Evolutionary conservation across 352 stramenopile genomes (phyloP).

Genomic region (Phytophthora constricta): DNA sequence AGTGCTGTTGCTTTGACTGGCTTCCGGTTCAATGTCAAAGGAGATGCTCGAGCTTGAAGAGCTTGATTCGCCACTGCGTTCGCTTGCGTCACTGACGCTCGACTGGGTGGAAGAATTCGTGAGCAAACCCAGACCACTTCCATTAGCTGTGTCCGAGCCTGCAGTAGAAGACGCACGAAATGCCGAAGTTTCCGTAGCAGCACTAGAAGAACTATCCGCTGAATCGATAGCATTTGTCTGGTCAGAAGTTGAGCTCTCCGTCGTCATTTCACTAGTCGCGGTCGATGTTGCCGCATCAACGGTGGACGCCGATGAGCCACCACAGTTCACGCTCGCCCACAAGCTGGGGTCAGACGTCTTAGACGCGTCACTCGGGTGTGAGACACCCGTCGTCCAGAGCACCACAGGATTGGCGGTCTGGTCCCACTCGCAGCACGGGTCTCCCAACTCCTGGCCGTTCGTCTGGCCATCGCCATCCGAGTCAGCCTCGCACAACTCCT

Average conservation of each 20-base stretch:
- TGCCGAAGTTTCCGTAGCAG: no score
- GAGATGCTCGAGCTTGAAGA: background rate
- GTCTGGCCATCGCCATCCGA: slow-evolving; percentile 76
- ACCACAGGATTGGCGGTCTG: slow-evolving; percentile 18
- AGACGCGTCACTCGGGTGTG: slow-evolving; percentile 26
- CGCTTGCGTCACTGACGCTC: background rate
- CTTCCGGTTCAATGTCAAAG: background rate
- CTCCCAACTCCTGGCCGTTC: slow-evolving; percentile 81
- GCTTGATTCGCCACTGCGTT: background rate
- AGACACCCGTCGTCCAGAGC: slow-evolving; percentile 29
- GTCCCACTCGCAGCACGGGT: slow-evolving; percentile 63
- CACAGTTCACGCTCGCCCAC: slow-evolving; percentile 24
- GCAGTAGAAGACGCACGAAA: no score
- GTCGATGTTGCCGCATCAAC: background rate
- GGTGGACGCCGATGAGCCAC: background rate
- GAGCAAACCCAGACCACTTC: no score
- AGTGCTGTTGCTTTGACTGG: background rate
- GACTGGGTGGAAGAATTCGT: background rate
- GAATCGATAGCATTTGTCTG: background rate
- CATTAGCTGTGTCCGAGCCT: no score
- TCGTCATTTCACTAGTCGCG: background rate
- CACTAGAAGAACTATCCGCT: no score
- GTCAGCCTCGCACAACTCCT: slow-evolving; percentile 27
- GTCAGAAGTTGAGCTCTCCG: background rate
- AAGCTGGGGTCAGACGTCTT: slow-evolving; percentile 27